phyloP scores from a whole-genome alignment of 495 filamentous ascomycete genomes.

The Hamigera avellanea region DNA sequence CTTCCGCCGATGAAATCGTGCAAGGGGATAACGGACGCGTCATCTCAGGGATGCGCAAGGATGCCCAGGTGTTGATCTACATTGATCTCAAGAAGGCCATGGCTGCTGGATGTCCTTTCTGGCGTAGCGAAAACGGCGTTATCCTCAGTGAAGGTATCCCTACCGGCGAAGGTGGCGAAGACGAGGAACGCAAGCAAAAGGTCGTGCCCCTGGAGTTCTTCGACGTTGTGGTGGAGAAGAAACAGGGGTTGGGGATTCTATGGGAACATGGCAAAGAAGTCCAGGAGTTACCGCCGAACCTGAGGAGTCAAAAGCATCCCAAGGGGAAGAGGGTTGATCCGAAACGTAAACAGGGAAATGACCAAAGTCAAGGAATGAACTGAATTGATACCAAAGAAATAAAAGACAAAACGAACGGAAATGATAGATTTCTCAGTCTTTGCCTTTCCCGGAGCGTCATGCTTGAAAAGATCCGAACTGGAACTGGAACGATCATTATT shows the following conservation, averaged over 20 bases:
- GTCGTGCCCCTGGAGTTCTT: conserved; percentile 32
- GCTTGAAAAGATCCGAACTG: no score
- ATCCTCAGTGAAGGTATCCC: conserved; percentile 38
- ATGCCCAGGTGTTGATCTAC: conserved; percentile 70
- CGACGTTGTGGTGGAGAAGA: conserved; percentile 45
- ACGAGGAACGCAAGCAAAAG: conserved; percentile 9
- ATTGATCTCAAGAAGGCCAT: conserved; percentile 60
- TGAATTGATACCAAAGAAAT: no score
- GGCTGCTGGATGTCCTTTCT: conserved; percentile 61
- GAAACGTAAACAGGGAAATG: no score
- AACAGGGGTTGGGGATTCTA: conserved; percentile 44
- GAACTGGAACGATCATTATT: no score
- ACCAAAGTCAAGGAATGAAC: no score
- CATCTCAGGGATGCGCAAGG: conserved; percentile 73
- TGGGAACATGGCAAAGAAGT: conserved; percentile 54
- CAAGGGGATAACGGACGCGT: conserved; percentile 31
- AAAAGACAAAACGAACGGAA: no score
- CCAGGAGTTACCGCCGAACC: conserved; percentile 32
- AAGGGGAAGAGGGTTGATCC: conserved; percentile 9
- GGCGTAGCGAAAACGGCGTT: conserved; percentile 78
- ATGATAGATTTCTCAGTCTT: no score
- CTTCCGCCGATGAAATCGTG: conserved; percentile 1
- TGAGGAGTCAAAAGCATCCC: conserved; percentile 20
- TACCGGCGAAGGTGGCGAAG: conserved; percentile 5
- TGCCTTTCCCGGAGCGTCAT: no score